phyloP scores from a whole-genome alignment of 768 basidiomycete species.

The Phallus indusiatus region DNA sequence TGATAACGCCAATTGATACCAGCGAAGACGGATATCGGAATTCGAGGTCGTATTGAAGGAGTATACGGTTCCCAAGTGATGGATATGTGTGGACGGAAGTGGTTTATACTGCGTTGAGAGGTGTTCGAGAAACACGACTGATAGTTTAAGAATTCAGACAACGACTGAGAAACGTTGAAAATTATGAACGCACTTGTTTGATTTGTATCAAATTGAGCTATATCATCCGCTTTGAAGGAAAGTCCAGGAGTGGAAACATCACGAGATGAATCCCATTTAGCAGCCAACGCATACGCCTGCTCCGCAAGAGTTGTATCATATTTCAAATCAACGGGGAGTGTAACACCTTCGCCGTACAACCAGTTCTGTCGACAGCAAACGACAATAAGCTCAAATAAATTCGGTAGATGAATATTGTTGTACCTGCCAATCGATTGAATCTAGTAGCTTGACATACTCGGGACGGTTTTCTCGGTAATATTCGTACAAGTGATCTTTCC shows the following conservation, averaged over 20 bases:
- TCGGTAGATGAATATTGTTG: conserved; percentile 14
- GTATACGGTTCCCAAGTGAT: conserved; percentile 49
- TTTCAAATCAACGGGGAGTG: conserved; percentile 63
- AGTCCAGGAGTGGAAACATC: conserved; percentile 31
- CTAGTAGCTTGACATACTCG: conserved; percentile 52
- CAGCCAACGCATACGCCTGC: conserved; percentile 62
- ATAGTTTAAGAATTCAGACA: not conserved
- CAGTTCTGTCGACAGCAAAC: conserved; percentile 41
- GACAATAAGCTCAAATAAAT: not conserved
- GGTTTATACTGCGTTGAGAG: conserved; percentile 46
- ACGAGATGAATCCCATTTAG: conserved; percentile 63
- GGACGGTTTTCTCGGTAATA: conserved; percentile 57
- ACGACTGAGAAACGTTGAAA: not conserved
- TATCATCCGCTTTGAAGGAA: conserved; percentile 49
- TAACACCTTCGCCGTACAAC: conserved; percentile 70
- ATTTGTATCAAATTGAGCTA: conserved; percentile 57
- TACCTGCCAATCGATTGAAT: conserved; percentile 73
- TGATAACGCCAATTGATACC: conserved; percentile 62
- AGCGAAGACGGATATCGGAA: conserved; percentile 69
- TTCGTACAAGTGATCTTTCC: conserved; percentile 69
- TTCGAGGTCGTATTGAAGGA: conserved; percentile 48
- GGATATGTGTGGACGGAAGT: conserved; percentile 51
- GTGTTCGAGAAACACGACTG: conserved; percentile 82
- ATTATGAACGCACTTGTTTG: conserved; percentile 51
- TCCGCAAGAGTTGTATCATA: conserved; percentile 68